Base-by-base conservation (phyloP, 441 rosid species). In the Arabidopsis hybrid region DNA sequence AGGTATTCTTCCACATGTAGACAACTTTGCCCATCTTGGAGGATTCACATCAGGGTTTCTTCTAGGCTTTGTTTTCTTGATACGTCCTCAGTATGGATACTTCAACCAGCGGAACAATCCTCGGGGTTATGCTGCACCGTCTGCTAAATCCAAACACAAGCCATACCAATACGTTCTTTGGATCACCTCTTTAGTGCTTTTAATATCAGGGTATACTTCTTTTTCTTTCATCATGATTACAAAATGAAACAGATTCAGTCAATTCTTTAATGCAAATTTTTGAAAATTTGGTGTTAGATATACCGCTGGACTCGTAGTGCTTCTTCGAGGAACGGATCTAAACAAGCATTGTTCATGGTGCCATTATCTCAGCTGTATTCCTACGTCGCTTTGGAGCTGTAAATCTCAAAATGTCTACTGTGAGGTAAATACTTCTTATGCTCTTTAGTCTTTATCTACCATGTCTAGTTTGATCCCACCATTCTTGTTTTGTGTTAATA, bases 11-110 rank as follows among this genome's bases (percentile, higher is more conserved):
- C 99, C 97, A 13, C 97, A 88, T 1, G 94, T 94, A 73, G 99
- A 94, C 88, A 94, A 89, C 85, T 94, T 87, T 89, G 97, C 99
- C 50, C 99, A 90, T 79, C 83, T 92, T 8, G 97, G 99, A 52
- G 99, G 99, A 60, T 94, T 94, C 79, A 32, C 88, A 5, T 85
- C 95, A 12, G 97, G 99, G 12, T 90, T 90, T 81, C 83, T 94
- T 74, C 99, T 92, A 38, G 99, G 99, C 55, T 94, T 92, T 75
- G 87, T 94, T 68, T 84, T 88, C 79, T 78, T 94, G 74, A 83
- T 90, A 26, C 91, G 97, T 21, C 99, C 97, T 40, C 99, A 94
- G 51, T 92, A 85, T 61, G 93, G 88, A 42, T 94, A 92, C 87
- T 78, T 87, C 67, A 89, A 81, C 82, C 83, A 82, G 64, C 86